Conservation (phyloP, 2,329 filamentous ascomycete species). For the Colletotrichum sp. region DNA sequence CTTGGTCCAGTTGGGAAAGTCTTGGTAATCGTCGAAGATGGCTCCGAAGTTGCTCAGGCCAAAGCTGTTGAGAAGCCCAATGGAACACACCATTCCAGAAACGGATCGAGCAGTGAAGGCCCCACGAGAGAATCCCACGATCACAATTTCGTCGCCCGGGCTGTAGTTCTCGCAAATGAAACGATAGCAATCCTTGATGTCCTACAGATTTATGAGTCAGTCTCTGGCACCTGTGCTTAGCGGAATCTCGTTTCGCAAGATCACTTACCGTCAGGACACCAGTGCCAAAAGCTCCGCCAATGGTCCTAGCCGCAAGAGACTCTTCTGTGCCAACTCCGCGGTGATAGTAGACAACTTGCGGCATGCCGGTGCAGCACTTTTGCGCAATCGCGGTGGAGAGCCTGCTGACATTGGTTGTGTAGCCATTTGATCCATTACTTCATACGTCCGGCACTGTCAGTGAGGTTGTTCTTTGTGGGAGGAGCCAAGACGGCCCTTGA, state of each 20-base stretch:
- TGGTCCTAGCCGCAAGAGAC: constrained; percentile 22
- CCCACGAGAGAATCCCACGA: constrained; percentile 40
- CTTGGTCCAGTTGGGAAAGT: constrained; percentile 6
- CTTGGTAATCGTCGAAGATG: constrained; percentile 21
- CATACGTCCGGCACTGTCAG: not conserved
- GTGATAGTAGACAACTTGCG: constrained; percentile 42
- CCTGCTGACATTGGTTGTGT: constrained; percentile 36
- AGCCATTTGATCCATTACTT: not conserved
- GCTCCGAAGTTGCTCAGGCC: constrained; percentile 5
- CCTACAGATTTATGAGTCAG: not conserved
- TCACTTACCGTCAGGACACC: constrained; percentile 24
- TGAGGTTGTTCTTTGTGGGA: accelerated
- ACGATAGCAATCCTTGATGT: constrained; percentile 39
- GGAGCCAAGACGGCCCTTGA: accelerated
- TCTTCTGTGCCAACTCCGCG: constrained; percentile 36
- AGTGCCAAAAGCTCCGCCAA: constrained; percentile 28
- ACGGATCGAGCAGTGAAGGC: constrained; percentile 41
- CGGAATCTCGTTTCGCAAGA: not conserved
- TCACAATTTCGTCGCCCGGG: constrained; percentile 36
- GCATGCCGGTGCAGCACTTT: constrained; percentile 30
- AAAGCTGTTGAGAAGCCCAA: constrained; percentile 18
- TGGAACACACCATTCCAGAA: constrained; percentile 27
- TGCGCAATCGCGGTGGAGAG: constrained; percentile 34
- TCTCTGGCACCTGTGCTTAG: not conserved
- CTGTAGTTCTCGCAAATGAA: constrained; percentile 41